phyloP scores from a whole-genome alignment of 148 eudicot genomes.

The Salicornia ramosissima region DNA sequence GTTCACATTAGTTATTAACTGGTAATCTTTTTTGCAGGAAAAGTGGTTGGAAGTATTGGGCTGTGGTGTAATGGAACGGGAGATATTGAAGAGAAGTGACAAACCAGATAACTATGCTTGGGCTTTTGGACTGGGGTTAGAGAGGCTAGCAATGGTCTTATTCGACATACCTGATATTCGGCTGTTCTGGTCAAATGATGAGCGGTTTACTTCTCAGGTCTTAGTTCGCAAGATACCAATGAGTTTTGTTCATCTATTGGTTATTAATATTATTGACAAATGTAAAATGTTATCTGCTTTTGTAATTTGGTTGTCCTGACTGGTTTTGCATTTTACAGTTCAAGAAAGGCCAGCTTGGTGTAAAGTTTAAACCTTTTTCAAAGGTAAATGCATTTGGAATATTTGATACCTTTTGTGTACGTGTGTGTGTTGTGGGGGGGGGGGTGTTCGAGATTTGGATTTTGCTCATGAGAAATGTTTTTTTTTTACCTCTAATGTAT shows the following conservation, averaged over 20 bases:
- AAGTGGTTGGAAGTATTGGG: constrained; percentile 98
- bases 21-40: constrained; percentile 46
- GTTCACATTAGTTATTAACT: background rate
- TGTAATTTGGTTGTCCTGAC: constrained; percentile 7
- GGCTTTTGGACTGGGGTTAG: constrained; percentile 99
- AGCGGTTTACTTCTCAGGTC: constrained; percentile 93
- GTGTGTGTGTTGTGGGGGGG: background rate
- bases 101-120: constrained; percentile 71
- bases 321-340: constrained; percentile 47
- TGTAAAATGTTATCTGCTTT: background rate
- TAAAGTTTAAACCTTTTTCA: constrained; percentile 87
- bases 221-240: background rate
- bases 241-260: background rate
- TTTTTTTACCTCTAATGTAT: too few relatives aligned
- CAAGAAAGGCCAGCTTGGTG: constrained; percentile 72
- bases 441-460: too few relatives aligned
- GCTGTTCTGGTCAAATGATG: constrained; percentile 85
- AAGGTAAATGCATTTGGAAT: constrained; percentile 49
- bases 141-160: constrained; percentile 94
- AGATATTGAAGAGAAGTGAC: constrained; percentile 79
- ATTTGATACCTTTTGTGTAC: background rate
- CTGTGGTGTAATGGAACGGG: constrained; percentile 94
- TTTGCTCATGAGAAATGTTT: too few relatives aligned
- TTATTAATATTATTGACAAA: background rate
- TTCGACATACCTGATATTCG: constrained; percentile 96